These are phyloP conservation scores for Agroathelia rolfsii DNA, from an alignment of 1,284 basidiomycete species.

Conservation along the genomic window DNA sequence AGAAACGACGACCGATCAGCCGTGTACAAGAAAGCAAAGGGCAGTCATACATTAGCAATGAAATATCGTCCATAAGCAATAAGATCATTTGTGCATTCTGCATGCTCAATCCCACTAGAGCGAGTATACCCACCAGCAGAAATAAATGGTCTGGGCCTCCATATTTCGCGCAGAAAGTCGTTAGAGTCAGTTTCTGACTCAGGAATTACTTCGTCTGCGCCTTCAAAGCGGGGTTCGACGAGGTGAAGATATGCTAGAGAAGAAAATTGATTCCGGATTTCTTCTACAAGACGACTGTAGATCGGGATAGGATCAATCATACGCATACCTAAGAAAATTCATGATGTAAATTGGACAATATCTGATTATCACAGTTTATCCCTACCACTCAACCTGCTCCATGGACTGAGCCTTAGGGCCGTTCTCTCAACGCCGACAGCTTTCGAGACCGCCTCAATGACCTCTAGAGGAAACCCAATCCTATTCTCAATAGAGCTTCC, in stretches of 20 bases:
- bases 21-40: background rate
- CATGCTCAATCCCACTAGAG: conserved; percentile 14
- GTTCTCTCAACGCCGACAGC: conserved; percentile 30
- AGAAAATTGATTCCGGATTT: conserved; percentile 26
- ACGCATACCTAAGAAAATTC: conserved; percentile 21
- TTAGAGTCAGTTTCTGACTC: conserved; percentile 13
- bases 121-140: conserved; percentile 26
- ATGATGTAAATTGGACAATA: too few species aligned
- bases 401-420: conserved; percentile 47
- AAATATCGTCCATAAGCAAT: conserved; percentile 39
- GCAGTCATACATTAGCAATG: conserved; percentile 31
- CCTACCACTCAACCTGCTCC: conserved; percentile 29
- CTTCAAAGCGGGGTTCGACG: conserved; percentile 6
- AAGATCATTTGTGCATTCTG: conserved; percentile 19
- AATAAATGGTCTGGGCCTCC: conserved; percentile 19
- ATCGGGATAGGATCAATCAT: conserved; percentile 28
- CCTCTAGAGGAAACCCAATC: conserved; percentile 34
- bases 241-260: conserved; percentile 33
- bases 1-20: too few species aligned
- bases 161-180: conserved; percentile 13
- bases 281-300: conserved; percentile 26
- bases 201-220: conserved; percentile 9
- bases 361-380: background rate
- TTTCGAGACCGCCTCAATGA: conserved; percentile 33
- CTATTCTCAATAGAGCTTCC: conserved; percentile 50